Conservation (phyloP, 148 eudicot species). For the Vaccinium macrocarpon region DNA sequence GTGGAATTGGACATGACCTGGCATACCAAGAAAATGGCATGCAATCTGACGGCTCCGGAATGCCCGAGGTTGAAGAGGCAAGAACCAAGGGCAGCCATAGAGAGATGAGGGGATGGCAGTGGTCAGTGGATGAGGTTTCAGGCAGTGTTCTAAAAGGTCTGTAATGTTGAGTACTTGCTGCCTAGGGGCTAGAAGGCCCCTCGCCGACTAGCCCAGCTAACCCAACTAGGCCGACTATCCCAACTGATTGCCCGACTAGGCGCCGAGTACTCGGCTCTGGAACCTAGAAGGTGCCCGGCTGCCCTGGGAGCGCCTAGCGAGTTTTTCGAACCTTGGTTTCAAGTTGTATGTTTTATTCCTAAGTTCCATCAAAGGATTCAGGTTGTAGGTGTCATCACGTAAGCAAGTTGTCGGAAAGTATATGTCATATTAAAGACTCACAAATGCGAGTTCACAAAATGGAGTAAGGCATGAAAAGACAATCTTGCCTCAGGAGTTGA, state of each 20-base stretch:
- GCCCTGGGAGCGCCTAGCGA: no score
- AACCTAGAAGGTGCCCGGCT: no score
- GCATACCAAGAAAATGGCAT: neutral
- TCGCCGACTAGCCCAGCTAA: no score
- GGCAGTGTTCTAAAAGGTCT: neutral
- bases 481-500: conserved; percentile 66
- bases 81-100: neutral
- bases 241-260: no score
- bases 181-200: no score
- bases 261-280: no score
- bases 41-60: neutral
- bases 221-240: no score
- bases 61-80: neutral
- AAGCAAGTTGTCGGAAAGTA: neutral
- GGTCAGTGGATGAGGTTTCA: neutral
- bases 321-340: no score
- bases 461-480: neutral
- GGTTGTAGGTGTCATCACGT: neutral
- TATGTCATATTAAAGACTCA: neutral
- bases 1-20: neutral
- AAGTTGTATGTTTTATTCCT: neutral
- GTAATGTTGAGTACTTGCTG: no score
- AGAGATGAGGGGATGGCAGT: neutral
- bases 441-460: neutral
- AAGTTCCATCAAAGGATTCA: neutral